A percentile compares a stretch with the other conserved stretches of the same genome.
These are phyloP conservation scores for Fusarium sp. DNA, from an alignment of 2,329 filamentous ascomycete species.

Conservation along the genomic window DNA sequence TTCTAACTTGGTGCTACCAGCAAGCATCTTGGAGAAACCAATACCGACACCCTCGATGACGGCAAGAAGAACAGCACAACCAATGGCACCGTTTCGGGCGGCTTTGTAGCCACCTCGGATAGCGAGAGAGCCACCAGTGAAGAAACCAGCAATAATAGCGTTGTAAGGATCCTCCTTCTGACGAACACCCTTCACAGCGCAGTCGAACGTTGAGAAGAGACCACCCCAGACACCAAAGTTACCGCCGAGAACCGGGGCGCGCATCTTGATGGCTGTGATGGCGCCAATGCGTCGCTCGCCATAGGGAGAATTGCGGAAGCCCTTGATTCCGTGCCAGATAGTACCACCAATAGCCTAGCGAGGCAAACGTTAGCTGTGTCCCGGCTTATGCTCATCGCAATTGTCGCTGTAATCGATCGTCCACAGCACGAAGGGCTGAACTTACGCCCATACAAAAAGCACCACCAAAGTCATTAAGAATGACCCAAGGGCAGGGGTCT, in stretches of 20 bases:
- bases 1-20: conserved; percentile 86
- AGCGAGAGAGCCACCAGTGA: conserved; percentile 91
- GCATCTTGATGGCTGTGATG: conserved; percentile 96
- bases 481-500: conserved; percentile 97
- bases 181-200: conserved; percentile 90
- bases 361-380: conserved; percentile 27
- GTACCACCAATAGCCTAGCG: conserved; percentile 76
- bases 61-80: conserved; percentile 90
- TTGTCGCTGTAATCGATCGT: conserved; percentile 5
- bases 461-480: conserved; percentile 96
- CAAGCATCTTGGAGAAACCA: conserved; percentile 93
- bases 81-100: conserved; percentile 94
- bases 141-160: conserved; percentile 96
- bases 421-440: conserved; percentile 1
- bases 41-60: conserved; percentile 99
- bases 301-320: conserved; percentile 87
- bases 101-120: conserved; percentile 92
- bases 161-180: conserved; percentile 99
- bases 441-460: conserved; percentile 96
- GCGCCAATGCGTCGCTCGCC: conserved; percentile 96
- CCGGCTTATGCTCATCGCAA: not conserved
- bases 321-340: conserved; percentile 98
- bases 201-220: conserved; percentile 95
- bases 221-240: conserved; percentile 99
- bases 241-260: conserved; percentile 93